phyloP scores from a whole-genome alignment of 1,284 basidiomycete genomes.

The Erythrobasidium hasegawianum region DNA sequence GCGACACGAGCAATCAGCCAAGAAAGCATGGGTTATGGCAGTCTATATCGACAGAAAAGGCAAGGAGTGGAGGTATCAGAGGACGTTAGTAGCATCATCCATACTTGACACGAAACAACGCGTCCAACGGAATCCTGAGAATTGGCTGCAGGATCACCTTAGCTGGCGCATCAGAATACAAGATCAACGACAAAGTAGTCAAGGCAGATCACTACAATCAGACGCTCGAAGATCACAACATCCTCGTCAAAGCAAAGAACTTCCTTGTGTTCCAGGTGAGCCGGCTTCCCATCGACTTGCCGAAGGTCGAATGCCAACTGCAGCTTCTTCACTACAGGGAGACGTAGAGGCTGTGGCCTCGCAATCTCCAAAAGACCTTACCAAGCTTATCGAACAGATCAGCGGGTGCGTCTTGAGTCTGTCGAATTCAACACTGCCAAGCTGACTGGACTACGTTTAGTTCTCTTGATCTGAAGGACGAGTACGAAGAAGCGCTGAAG shows the following conservation, averaged over 20 bases:
- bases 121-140: neutral
- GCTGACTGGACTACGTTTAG: constrained; percentile 39
- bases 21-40: constrained; percentile 90
- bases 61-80: constrained; percentile 83
- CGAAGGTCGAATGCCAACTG: constrained; percentile 31
- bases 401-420: constrained; percentile 59
- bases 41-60: constrained; percentile 73
- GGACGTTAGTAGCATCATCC: constrained; percentile 63
- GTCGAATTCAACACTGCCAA: too few relatives aligned
- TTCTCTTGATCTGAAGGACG: constrained; percentile 78
- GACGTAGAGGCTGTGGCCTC: constrained; percentile 97
- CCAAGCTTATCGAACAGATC: constrained; percentile 90
- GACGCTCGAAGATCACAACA: constrained; percentile 80
- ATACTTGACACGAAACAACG: neutral
- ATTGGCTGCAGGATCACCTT: constrained; percentile 67
- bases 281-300: neutral
- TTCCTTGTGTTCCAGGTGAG: constrained; percentile 88
- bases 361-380: constrained; percentile 85
- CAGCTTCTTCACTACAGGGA: constrained; percentile 54
- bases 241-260: constrained; percentile 98
- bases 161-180: constrained; percentile 81
- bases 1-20: constrained; percentile 66
- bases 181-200: constrained; percentile 70
- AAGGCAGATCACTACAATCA: constrained; percentile 81
- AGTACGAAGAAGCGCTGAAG: constrained; percentile 84